Evolutionary conservation across 176 grass and related monocot species (phyloP).

Genomic region (Echinochloa phyllopogon): DNA sequence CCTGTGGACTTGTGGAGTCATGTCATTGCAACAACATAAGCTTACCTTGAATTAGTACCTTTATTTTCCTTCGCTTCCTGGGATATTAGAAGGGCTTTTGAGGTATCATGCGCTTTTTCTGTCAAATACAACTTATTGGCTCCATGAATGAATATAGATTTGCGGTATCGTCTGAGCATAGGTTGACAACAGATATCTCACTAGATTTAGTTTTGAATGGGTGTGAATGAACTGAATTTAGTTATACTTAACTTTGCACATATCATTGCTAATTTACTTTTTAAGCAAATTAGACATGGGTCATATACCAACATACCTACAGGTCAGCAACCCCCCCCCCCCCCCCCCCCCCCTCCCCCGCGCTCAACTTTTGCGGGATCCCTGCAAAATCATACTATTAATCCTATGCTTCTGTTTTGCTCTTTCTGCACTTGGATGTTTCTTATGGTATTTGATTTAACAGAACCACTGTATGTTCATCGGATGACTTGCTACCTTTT

Average conservation of each 20-base stretch:
- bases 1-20: not conserved
- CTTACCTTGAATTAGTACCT: not conserved
- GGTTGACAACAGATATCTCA: not conserved
- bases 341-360: no score
- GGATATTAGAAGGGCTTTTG: not conserved
- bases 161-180: not conserved
- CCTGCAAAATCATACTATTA: not conserved
- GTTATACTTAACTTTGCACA: not conserved
- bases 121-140: not conserved
- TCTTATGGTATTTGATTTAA: constrained; percentile 41
- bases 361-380: no score
- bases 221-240: constrained; percentile 19
- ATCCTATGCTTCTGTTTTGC: constrained; percentile 8
- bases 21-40: constrained; percentile 2
- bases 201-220: constrained; percentile 18
- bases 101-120: not conserved
- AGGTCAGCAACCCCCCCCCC: not conserved
- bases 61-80: constrained; percentile 1
- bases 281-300: no score
- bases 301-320: not conserved
- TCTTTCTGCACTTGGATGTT: not conserved
- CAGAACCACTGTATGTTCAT: constrained; percentile 94
- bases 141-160: not conserved
- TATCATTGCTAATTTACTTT: not conserved
- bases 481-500: constrained; percentile 91